Evolutionary conservation across 257 asterid genomes (phyloP).

Genomic region (Ilex asprella): DNA sequence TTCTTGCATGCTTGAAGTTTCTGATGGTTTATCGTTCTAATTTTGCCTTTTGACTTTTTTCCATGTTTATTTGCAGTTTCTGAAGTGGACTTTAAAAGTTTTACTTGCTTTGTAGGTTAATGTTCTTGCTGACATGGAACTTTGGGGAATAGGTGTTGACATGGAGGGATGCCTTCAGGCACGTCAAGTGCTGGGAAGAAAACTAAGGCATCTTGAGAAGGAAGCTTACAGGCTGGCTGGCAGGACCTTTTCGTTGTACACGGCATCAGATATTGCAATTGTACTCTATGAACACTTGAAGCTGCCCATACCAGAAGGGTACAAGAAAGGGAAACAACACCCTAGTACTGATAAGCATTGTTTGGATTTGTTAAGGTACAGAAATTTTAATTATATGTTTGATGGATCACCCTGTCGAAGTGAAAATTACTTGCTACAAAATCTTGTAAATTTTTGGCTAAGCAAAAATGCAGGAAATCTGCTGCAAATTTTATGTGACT

Average conservation of each 20-base stretch:
- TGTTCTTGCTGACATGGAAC: constrained; percentile 95
- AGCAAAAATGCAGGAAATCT: too few species aligned
- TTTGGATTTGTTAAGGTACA: constrained; percentile 80
- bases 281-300: constrained; percentile 83
- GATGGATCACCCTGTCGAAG: too few species aligned
- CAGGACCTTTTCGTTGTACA: constrained; percentile 72
- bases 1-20: neutral
- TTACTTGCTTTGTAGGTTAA: constrained; percentile 41
- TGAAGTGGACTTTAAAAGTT: neutral
- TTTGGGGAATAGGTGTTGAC: constrained; percentile 92
- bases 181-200: constrained; percentile 63
- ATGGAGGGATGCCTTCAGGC: constrained; percentile 92
- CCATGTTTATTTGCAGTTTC: neutral
- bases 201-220: constrained; percentile 68
- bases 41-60: neutral
- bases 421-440: too few species aligned
- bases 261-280: constrained; percentile 90
- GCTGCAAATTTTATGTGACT: too few species aligned
- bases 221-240: constrained; percentile 90
- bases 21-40: constrained; percentile 2
- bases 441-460: too few species aligned
- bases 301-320: constrained; percentile 81
- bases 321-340: constrained; percentile 64
- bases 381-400: too few species aligned
- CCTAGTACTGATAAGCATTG: constrained; percentile 93